phyloP scores from a whole-genome alignment of 202 grass and related monocot species.

The Digitaria exilis region DNA sequence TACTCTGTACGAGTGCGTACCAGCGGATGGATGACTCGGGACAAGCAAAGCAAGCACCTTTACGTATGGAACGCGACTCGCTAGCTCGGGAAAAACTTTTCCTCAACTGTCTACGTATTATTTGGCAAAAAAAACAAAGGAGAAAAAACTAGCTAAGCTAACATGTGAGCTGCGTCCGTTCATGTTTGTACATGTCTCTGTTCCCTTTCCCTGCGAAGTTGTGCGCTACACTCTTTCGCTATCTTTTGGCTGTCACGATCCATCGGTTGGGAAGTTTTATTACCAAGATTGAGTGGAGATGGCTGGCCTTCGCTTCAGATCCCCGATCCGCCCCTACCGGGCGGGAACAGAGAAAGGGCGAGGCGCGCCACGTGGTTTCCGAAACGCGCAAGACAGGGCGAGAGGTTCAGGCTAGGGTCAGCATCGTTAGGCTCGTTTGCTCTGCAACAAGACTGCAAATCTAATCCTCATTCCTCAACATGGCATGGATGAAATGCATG shows the following conservation, averaged over 20 bases:
- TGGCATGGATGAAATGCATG: too few relatives aligned
- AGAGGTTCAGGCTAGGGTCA: too few relatives aligned
- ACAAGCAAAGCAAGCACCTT: neutral
- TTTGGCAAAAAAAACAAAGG: neutral
- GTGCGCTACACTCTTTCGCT: neutral
- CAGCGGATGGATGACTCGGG: neutral
- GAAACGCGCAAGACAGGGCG: neutral
- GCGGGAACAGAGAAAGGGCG: neutral
- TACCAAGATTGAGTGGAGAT: neutral
- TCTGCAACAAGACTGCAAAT: neutral
- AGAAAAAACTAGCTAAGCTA: too few relatives aligned
- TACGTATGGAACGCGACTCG: neutral
- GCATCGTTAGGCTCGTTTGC: neutral
- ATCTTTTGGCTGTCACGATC: constrained; percentile 19
- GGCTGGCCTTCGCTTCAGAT: neutral
- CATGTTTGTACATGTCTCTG: neutral
- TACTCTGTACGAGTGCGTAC: too few relatives aligned
- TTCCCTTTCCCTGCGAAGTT: neutral
- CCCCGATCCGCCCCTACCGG: constrained; percentile 16
- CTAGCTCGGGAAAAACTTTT: neutral
- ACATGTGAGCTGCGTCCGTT: constrained; percentile 10
- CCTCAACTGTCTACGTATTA: neutral
- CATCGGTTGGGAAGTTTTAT: neutral
- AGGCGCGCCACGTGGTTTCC: neutral
- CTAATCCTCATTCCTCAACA: too few relatives aligned